These are phyloP conservation scores for Trypethelium eluteriae DNA, from an alignment of 495 filamentous ascomycete species.

Conservation along the genomic window DNA sequence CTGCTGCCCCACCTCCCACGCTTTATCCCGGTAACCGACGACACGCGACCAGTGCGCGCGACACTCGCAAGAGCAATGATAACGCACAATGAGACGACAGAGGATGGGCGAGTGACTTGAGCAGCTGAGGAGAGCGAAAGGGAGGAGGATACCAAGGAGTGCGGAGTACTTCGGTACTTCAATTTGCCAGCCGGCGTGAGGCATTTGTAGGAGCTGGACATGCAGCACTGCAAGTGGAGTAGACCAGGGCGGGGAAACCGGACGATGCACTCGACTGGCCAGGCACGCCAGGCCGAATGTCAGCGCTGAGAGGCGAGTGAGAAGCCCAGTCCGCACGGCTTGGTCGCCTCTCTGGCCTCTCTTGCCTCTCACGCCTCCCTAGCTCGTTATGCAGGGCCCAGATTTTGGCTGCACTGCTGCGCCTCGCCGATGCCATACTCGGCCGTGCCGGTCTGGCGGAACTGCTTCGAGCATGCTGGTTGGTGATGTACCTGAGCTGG, in stretches of 20 bases:
- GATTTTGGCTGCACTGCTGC: not conserved
- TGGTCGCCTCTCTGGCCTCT: not conserved
- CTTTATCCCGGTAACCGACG: not conserved
- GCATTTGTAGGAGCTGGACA: conserved; percentile 3
- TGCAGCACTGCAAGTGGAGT: not conserved
- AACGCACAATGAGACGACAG: not conserved
- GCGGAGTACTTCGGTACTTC: conserved; percentile 1
- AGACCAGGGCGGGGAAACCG: not conserved
- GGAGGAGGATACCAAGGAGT: not conserved
- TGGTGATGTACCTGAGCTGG: not conserved
- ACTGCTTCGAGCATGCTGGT: not conserved
- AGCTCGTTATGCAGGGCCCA: not conserved
- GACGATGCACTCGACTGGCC: not conserved
- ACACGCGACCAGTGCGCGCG: not conserved
- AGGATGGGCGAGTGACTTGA: not conserved
- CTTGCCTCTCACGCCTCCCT: not conserved
- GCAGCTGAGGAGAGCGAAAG: conserved; percentile 8
- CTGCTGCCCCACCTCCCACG: conserved; percentile 1
- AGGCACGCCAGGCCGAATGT: not conserved
- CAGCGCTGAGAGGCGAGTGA: not conserved
- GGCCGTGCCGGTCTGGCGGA: not conserved
- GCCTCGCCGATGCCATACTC: not conserved
- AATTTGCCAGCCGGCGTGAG: not conserved
- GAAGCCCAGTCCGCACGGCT: not conserved
- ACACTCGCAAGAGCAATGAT: not conserved